Conservation (phyloP, 2,329 filamentous ascomycete genomes). For the Eutypa lata region DNA sequence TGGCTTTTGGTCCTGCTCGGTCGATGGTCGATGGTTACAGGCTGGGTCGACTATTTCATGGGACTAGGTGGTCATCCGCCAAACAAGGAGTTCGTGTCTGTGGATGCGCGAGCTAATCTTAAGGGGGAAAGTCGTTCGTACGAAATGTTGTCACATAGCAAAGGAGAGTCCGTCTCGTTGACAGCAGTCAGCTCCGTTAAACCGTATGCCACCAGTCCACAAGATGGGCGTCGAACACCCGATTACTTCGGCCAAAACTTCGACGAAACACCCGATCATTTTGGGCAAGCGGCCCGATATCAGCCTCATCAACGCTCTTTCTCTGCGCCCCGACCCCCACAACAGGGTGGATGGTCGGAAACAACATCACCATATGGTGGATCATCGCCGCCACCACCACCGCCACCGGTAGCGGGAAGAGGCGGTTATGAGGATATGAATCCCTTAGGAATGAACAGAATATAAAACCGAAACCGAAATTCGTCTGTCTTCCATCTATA, state of each 20-base stretch:
- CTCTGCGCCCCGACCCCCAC: conserved; percentile 52
- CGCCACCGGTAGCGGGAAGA: conserved; percentile 15
- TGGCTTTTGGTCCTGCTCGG: conserved; percentile 82
- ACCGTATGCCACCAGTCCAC: conserved; percentile 24
- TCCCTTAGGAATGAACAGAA: conserved; percentile 55
- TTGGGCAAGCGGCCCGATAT: conserved; percentile 52
- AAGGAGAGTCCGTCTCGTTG: conserved; percentile 42
- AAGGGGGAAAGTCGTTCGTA: conserved; percentile 68
- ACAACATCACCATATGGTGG: conserved; percentile 37
- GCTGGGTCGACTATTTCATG: conserved; percentile 69
- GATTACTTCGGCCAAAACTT: background rate
- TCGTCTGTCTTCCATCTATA: background rate
- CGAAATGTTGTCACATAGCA: conserved; percentile 70
- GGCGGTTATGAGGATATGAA: conserved; percentile 42
- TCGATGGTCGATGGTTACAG: conserved; percentile 78
- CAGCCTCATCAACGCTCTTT: conserved; percentile 53
- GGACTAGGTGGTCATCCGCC: conserved; percentile 42
- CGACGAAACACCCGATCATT: conserved; percentile 41
- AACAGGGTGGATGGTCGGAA: conserved; percentile 40
- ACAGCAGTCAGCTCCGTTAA: conserved; percentile 45
- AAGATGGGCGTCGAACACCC: conserved; percentile 43
- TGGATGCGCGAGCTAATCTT: conserved; percentile 66
- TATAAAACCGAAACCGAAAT: conserved; percentile 33
- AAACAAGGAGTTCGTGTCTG: conserved; percentile 82
- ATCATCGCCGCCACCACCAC: conserved; percentile 21